Conservation (phyloP, 306 rosid species). For the Herpetospermum pedunculosum region DNA sequence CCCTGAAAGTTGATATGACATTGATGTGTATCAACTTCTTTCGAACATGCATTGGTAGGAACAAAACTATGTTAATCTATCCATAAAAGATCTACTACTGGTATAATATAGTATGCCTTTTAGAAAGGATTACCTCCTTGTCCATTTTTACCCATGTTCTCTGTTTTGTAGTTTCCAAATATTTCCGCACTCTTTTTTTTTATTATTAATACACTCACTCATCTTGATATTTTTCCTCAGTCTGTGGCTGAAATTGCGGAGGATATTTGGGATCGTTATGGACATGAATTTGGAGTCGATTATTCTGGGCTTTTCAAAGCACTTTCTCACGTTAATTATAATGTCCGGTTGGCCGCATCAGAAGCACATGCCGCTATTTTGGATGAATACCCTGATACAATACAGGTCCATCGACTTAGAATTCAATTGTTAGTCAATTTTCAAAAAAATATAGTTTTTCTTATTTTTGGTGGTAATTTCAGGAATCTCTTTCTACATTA, state of each 20-base stretch:
- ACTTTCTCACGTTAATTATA: conserved; percentile 69
- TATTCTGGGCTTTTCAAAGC: conserved; percentile 82
- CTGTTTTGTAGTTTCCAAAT: neutral
- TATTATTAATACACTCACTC: neutral
- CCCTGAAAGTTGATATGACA: neutral
- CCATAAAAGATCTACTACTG: neutral
- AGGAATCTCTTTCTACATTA: conserved; percentile 88
- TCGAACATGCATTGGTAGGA: neutral
- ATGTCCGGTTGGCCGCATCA: conserved; percentile 78
- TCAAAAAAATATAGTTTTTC: neutral
- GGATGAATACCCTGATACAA: conserved; percentile 84
- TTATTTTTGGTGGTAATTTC: conserved; percentile 20
- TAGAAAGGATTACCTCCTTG: neutral
- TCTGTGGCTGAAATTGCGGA: conserved; percentile 87
- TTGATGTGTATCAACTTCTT: neutral
- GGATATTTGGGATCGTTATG: conserved; percentile 95
- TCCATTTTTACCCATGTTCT: neutral
- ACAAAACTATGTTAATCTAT: neutral
- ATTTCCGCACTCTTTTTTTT: neutral
- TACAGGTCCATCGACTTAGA: conserved; percentile 40
- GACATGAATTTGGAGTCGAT: conserved; percentile 80
- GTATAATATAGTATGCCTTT: neutral
- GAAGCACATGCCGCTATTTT: conserved; percentile 93
- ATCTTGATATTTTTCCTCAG: conserved; percentile 30
- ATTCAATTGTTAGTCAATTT: neutral